Evolutionary conservation across 352 stramenopile genomes (phyloP).

Genomic region (Pythium plurisporium): DNA sequence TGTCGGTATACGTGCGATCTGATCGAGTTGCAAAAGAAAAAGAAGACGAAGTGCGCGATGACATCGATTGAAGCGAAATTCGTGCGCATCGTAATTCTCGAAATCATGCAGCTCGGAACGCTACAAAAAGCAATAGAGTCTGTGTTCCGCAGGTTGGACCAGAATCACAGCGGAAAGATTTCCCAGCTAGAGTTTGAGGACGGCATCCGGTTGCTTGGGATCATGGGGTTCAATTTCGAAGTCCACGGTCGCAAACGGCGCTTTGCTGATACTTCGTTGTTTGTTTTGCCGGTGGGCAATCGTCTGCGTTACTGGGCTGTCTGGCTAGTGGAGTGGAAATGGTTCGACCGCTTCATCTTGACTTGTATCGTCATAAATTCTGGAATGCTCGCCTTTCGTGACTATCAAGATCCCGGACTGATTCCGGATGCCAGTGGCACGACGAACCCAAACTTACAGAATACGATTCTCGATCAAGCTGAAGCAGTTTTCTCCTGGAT

Average conservation of each 20-base stretch:
- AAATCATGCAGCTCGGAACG: constrained; percentile 23
- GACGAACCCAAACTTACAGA: constrained; percentile 25
- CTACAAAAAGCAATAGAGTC: constrained; percentile 28
- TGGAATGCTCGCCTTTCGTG: constrained; percentile 52
- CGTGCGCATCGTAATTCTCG: constrained; percentile 32
- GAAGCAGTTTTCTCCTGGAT: constrained; percentile 44
- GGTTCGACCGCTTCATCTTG: constrained; percentile 78
- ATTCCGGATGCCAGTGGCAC: constrained; percentile 27
- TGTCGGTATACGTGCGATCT: constrained; percentile 39
- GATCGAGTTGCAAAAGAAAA: constrained; percentile 28
- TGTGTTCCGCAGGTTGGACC: constrained; percentile 36
- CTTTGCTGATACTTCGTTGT: constrained; percentile 36
- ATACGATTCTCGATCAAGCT: constrained; percentile 34
- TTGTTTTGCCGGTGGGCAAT: constrained; percentile 32
- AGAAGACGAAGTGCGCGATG: constrained; percentile 24
- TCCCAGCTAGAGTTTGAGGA: constrained; percentile 41
- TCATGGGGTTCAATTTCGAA: constrained; percentile 45
- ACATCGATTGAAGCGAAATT: constrained; percentile 30
- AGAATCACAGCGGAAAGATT: constrained; percentile 34
- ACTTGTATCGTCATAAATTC: constrained; percentile 65
- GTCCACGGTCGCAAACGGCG: constrained; percentile 39
- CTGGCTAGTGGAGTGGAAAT: constrained; percentile 50
- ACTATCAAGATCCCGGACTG: constrained; percentile 39
- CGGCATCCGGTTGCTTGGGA: constrained; percentile 34
- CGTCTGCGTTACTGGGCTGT: constrained; percentile 34